Evolutionary conservation across 1,284 basidiomycete species (phyloP).

Genomic region (Rhodofomes roseus): DNA sequence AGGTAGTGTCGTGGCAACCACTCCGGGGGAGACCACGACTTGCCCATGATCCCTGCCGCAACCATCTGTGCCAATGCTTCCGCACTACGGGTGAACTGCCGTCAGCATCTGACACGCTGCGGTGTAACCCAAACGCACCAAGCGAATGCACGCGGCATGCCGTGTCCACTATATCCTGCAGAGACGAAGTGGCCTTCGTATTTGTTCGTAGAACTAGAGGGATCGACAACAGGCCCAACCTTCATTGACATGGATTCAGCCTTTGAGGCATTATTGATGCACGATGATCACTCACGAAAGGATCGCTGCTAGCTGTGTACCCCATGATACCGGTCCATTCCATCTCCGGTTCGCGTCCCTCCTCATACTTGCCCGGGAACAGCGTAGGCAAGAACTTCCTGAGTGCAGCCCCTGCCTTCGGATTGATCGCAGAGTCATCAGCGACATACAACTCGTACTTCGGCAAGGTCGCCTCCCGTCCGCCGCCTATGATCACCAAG

Average conservation of each 20-base stretch:
- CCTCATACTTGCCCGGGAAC: conserved; percentile 53
- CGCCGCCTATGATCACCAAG: conserved; percentile 74
- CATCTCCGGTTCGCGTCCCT: conserved; percentile 51
- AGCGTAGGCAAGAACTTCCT: conserved; percentile 54
- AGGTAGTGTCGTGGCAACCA: conserved; percentile 68
- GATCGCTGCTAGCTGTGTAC: conserved; percentile 59
- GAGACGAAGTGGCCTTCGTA: conserved; percentile 67
- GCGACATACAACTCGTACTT: conserved; percentile 49
- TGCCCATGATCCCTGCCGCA: conserved; percentile 42
- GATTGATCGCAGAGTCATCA: conserved; percentile 59
- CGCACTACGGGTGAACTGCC: conserved; percentile 51
- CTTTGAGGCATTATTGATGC: not conserved
- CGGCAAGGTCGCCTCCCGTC: conserved; percentile 42
- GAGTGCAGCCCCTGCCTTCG: conserved; percentile 44
- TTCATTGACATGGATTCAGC: conserved; percentile 21
- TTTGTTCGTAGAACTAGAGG: conserved; percentile 15
- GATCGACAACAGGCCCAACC: conserved; percentile 61
- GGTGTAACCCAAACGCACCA: conserved; percentile 43
- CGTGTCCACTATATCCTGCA: conserved; percentile 76
- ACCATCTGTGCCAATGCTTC: conserved; percentile 67
- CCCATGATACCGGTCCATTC: conserved; percentile 90
- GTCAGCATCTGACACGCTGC: not conserved
- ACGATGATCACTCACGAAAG: conserved; percentile 51
- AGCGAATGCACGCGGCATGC: conserved; percentile 74
- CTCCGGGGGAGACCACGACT: conserved; percentile 47